Base-by-base conservation (phyloP, 2,329 filamentous ascomycete genomes). In the Exserohilum turcica region DNA sequence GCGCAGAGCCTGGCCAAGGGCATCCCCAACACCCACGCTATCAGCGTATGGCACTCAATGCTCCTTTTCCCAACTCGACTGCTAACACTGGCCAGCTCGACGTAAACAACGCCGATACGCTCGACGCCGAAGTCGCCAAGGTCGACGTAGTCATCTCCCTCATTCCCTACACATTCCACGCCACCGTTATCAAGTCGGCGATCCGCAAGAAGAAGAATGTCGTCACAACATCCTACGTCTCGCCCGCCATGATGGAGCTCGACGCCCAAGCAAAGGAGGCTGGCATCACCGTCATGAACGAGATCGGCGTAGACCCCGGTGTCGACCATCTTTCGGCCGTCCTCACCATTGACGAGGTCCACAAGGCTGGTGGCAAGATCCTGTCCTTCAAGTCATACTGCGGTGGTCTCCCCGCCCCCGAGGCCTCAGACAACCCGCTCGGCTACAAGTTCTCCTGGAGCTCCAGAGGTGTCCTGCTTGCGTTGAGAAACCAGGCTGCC, bases 221-320 rank as follows among this genome's bases (percentile, higher is more conserved):
- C 56, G 92, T 97, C 71, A 97, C 93, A 54, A 97, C 93, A 27
- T 91, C 86, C 62, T 97, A 97, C 73, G 90, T 96, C 64, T 95
- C 90, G 4, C 91, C 91, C 3, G 90, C 91, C 61, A 97, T 97
- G 92, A 77, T 88, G 79, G 93, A 92, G 80, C 86, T 97, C 44
- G 89, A 97, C 69, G 81, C 86, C 67, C 80, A 88, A 66, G 86
- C 84, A 74, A 96, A 96, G 83, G 89, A 88, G 59, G 93, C 93
- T 15, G 92, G 92, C 57, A 97, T 97, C 73, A 96, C 91, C 9
- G 92, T 97, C 73, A 92, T 97, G 89, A 97, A 97, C 79, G 93
- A 97, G 65, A 74, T 74, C 47, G 68, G 67, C 57, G 75, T 81
- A 37, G 87, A 89, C 74, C 87, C 87, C 24, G 87, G 87, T 72